Percentiles rank a stretch among this genome's conserved stretches.
phyloP scores from a whole-genome alignment of 2,329 filamentous ascomycete species.

The Fusarium sp. region DNA sequence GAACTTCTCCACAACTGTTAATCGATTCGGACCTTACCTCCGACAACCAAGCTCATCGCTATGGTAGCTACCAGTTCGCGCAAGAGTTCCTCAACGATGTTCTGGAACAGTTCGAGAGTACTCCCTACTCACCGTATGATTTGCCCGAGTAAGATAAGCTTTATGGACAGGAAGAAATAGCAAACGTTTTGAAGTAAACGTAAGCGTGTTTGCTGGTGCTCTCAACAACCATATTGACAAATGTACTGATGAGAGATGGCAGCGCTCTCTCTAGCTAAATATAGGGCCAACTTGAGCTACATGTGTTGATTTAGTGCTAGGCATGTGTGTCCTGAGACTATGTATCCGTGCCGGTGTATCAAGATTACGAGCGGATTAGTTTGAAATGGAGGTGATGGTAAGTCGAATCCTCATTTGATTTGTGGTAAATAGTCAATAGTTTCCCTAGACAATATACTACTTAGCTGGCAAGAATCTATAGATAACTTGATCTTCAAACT shows the following conservation, averaged over 20 bases:
- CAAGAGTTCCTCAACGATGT: conserved; percentile 6
- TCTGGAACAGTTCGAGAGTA: neutral
- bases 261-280: neutral
- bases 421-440: neutral
- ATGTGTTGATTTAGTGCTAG: neutral
- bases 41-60: neutral
- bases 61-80: conserved; percentile 2
- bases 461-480: neutral
- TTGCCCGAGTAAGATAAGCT: neutral
- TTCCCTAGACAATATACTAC: neutral
- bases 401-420: neutral
- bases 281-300: neutral
- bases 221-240: neutral
- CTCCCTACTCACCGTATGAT: too few species aligned
- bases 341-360: neutral
- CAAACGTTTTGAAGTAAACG: neutral
- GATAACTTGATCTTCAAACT: neutral
- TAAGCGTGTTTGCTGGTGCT: neutral
- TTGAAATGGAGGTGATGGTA: neutral
- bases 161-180: neutral
- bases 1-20: neutral
- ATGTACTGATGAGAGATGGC: neutral
- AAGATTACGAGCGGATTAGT: too few species aligned
- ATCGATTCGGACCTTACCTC: conserved; percentile 14
- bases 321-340: neutral